Conservation (phyloP, 1,284 basidiomycete species). For the Fomitiporia mediterranea region DNA sequence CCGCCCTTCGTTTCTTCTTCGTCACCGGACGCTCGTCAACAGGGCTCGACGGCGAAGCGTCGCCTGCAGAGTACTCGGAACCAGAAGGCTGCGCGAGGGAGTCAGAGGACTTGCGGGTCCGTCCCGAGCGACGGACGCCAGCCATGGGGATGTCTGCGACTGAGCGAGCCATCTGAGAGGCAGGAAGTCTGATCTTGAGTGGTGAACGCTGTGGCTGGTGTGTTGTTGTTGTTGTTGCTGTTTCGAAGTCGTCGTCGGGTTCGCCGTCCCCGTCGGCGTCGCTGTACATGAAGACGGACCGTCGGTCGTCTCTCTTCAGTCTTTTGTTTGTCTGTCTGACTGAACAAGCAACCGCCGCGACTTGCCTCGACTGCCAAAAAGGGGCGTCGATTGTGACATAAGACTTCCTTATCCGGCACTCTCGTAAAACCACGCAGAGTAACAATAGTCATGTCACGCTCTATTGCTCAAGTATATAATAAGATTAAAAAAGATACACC, state of each 20-base stretch:
- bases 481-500: not conserved
- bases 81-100: conserved; percentile 18
- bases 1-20: conserved; percentile 19
- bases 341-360: too few relatives aligned
- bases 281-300: conserved; percentile 2
- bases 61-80: conserved; percentile 22
- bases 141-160: not conserved
- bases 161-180: conserved; percentile 19
- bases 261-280: conserved; percentile 28
- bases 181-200: conserved; percentile 13
- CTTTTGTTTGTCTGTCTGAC: too few relatives aligned
- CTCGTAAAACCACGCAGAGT: not conserved
- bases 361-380: not conserved
- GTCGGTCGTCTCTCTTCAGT: not conserved
- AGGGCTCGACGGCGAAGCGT: conserved; percentile 17
- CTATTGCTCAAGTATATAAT: not conserved
- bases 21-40: conserved; percentile 11
- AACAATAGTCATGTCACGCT: not conserved
- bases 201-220: not conserved
- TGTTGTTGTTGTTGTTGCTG: conserved; percentile 18
- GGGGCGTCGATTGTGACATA: not conserved
- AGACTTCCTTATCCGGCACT: not conserved
- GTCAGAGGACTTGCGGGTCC: conserved; percentile 34
- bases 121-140: conserved; percentile 26
- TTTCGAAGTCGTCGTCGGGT: conserved; percentile 30